These are phyloP conservation scores for Trypanosoma melophagium DNA, from an alignment of 208 protist species.

Conservation along the genomic window DNA sequence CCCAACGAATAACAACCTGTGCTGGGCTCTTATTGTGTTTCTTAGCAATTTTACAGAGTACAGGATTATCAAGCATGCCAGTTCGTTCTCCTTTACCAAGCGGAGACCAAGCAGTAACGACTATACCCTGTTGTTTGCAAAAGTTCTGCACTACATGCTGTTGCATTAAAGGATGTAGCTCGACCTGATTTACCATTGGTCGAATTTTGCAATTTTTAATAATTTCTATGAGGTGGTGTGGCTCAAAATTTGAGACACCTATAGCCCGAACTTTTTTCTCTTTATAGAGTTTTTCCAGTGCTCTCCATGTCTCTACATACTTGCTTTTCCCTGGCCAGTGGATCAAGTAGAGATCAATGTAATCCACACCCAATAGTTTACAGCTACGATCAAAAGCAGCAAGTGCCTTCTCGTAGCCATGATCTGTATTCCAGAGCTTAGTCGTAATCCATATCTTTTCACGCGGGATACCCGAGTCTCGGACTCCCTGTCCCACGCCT, in stretches of 20 bases:
- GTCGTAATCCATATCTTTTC: conserved; percentile 89
- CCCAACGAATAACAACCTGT: conserved; percentile 79
- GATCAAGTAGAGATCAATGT: conserved; percentile 96
- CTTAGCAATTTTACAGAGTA: conserved; percentile 46
- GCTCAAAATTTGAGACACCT: conserved; percentile 90
- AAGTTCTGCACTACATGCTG: conserved; percentile 60
- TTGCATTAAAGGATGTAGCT: conserved; percentile 84
- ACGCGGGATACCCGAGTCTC: conserved; percentile 63
- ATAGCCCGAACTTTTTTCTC: conserved; percentile 82
- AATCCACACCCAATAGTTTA: conserved; percentile 81
- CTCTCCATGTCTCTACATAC: conserved; percentile 63
- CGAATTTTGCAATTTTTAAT: conserved; percentile 61
- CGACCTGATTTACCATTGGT: conserved; percentile 91
- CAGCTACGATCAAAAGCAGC: conserved; percentile 70
- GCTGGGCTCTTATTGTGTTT: conserved; percentile 51
- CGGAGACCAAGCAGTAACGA: conserved; percentile 82
- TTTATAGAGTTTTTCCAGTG: conserved; percentile 63
- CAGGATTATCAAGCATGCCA: conserved; percentile 35
- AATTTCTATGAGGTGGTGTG: conserved; percentile 52
- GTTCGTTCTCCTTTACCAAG: conserved; percentile 53
- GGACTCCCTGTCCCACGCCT: conserved; percentile 49
- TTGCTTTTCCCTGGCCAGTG: conserved; percentile 91
- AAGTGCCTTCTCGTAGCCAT: conserved; percentile 69
- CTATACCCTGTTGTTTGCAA: conserved; percentile 72
- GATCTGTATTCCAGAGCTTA: conserved; percentile 84